A percentile compares a stretch with the other conserved stretches of the same genome.
Evolutionary conservation across 176 grass and related monocot genomes (phyloP).

Genomic region (Melocanna baccifera): DNA sequence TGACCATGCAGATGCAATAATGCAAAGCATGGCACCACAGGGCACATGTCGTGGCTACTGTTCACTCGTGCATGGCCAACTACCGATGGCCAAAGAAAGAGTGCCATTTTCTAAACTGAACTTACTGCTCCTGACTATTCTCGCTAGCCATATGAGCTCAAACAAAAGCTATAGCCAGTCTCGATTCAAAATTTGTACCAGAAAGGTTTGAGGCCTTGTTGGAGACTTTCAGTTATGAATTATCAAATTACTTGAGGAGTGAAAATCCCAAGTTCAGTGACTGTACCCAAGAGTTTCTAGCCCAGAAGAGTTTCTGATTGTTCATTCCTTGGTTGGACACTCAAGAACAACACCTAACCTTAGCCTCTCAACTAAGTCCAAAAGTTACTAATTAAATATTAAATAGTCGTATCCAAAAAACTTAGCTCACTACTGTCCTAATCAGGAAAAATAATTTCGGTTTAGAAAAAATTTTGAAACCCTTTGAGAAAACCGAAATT

Average conservation of each 20-base stretch:
- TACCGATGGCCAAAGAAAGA: neutral
- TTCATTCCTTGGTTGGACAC: neutral
- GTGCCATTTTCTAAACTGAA: neutral
- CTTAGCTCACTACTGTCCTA: neutral
- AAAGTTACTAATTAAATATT: neutral
- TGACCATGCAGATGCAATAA: slow-evolving; percentile 25
- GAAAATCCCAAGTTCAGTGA: neutral
- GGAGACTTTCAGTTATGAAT: neutral
- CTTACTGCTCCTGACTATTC: neutral
- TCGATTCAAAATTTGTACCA: neutral
- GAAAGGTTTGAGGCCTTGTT: neutral
- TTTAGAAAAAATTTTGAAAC: no score
- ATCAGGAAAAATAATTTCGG: no score
- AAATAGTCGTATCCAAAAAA: neutral
- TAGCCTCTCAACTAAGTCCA: neutral
- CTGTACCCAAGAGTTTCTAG: neutral
- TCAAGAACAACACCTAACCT: neutral
- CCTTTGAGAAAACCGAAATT: no score
- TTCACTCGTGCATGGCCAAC: neutral
- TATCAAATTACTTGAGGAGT: neutral
- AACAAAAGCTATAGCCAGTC: neutral
- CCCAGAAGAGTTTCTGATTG: neutral
- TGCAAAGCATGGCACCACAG: slow-evolving; percentile 25
- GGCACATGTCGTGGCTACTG: slow-evolving; percentile 19
- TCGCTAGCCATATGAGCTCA: neutral